phyloP scores from a whole-genome alignment of 2,329 filamentous ascomycete genomes.

The Fusarium musae region DNA sequence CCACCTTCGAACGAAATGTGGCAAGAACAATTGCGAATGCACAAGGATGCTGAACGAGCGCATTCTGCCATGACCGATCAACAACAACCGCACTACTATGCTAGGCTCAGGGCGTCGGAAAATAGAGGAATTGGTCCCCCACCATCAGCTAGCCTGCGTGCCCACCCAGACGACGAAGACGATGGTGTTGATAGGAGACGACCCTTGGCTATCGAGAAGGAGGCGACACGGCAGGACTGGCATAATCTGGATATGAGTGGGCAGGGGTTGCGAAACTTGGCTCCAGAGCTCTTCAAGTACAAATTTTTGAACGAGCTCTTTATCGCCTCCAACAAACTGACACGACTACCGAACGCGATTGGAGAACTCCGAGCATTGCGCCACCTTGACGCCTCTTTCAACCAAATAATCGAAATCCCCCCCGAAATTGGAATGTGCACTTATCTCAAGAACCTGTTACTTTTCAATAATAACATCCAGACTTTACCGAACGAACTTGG shows the following conservation, averaged over 20 bases:
- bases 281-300: constrained; percentile 84
- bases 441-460: constrained; percentile 82
- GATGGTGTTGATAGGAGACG: constrained; percentile 67
- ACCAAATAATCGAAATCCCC: constrained; percentile 83
- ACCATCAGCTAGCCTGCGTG: constrained; percentile 60
- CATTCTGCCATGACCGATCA: constrained; percentile 77
- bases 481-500: constrained; percentile 88
- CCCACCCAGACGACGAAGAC: constrained; percentile 61
- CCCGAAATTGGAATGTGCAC: constrained; percentile 97
- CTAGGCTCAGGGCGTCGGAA: constrained; percentile 74
- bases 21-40: constrained; percentile 86
- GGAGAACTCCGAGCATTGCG: constrained; percentile 84
- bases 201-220: constrained; percentile 73
- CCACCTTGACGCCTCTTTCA: constrained; percentile 88
- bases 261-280: constrained; percentile 89
- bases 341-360: constrained; percentile 80
- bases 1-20: constrained; percentile 76
- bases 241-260: constrained; percentile 93
- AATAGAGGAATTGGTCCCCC: constrained; percentile 73
- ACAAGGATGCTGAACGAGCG: constrained; percentile 79
- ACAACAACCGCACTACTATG: constrained; percentile 76
- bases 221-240: constrained; percentile 83
- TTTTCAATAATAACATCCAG: constrained; percentile 91
- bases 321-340: constrained; percentile 91
- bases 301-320: constrained; percentile 91